Conservation (phyloP, 495 filamentous ascomycete species). For the Amphirosellinia nigrospora region DNA sequence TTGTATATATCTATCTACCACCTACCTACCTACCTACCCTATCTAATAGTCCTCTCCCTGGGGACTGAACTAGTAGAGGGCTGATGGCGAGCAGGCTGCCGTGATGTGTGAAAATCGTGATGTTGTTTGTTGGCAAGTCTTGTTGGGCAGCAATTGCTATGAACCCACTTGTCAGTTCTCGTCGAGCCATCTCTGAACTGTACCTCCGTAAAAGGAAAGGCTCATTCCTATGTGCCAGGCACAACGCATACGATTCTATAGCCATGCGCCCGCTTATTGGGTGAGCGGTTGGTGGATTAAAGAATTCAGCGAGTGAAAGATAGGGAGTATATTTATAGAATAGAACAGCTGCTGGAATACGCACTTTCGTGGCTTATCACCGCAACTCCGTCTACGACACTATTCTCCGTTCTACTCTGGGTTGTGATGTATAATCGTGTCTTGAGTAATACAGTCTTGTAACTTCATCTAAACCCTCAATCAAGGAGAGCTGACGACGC, state of each 20-base stretch:
- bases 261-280: not conserved
- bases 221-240: not conserved
- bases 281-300: not conserved
- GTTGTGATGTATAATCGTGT: not conserved
- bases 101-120: not conserved
- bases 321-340: not conserved
- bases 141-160: not conserved
- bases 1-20: constrained; percentile 22
- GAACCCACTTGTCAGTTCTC: not conserved
- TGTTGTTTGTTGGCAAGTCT: not conserved
- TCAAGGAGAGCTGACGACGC: not conserved
- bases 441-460: not conserved
- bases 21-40: not conserved
- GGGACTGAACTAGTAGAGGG: not conserved
- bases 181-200: too few relatives aligned
- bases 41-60: constrained; percentile 1
- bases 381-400: not conserved
- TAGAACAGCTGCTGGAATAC: not conserved
- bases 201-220: not conserved
- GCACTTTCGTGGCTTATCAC: not conserved
- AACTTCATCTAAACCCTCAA: not conserved
- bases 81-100: not conserved
- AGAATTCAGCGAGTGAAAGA: not conserved
- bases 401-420: not conserved
- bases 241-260: not conserved